Evolutionary conservation across 495 filamentous ascomycete genomes (phyloP).

Genomic region (Melanomma pulvis-pyrius): DNA sequence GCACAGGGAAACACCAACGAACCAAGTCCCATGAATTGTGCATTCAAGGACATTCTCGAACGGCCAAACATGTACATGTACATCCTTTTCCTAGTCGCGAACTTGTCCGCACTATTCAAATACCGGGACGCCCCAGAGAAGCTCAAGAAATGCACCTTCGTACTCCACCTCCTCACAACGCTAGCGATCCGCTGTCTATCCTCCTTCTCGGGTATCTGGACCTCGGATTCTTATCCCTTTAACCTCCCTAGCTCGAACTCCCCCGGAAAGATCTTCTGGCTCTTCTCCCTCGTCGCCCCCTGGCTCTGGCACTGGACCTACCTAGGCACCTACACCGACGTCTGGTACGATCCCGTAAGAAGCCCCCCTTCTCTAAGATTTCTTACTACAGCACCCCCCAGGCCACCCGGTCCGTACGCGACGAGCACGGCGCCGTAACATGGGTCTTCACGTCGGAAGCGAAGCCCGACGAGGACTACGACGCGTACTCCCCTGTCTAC

Average conservation of each 20-base stretch:
- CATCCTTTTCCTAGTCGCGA: not conserved
- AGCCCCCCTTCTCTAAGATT: not conserved
- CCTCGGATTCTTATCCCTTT: not conserved
- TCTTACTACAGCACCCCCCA: not conserved
- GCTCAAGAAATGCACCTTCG: not conserved
- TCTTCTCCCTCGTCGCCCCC: not conserved
- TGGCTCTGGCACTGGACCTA: constrained; percentile 11
- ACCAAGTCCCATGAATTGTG: too few relatives aligned
- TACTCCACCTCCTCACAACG: not conserved
- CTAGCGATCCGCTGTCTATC: not conserved
- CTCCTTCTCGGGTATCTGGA: not conserved
- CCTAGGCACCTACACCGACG: constrained; percentile 9
- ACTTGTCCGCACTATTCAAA: not conserved
- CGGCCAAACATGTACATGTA: not conserved
- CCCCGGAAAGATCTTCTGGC: not conserved
- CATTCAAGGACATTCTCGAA: not conserved
- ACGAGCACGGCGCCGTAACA: not conserved
- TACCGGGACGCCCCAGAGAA: not conserved
- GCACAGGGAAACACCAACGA: too few relatives aligned
- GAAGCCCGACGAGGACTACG: not conserved
- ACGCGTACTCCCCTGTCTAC: not conserved
- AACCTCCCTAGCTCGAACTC: not conserved
- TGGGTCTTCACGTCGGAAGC: not conserved
- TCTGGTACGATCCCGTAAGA: constrained; percentile 7
- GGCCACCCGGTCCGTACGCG: not conserved